A percentile compares a stretch with the other conserved stretches of the same genome.
phyloP scores from a whole-genome alignment of 1,139 yeast species.

The Pneumocystis oryctolagi region DNA sequence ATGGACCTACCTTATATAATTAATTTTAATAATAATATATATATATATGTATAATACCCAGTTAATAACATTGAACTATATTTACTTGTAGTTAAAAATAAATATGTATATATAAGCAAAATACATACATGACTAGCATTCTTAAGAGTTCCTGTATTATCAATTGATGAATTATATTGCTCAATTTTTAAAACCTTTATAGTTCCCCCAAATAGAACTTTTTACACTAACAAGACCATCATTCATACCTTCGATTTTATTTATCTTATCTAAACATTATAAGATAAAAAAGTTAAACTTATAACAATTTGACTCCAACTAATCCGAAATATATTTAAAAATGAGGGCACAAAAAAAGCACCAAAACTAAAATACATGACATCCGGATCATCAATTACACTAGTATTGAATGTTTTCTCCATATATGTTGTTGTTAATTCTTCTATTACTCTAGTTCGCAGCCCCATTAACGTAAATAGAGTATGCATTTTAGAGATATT shows the following conservation, averaged over 20 bases:
- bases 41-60: neutral
- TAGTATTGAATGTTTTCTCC: neutral
- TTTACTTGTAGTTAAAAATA: neutral
- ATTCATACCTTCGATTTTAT: neutral
- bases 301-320: neutral
- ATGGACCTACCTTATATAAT: neutral
- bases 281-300: neutral
- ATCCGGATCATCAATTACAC: neutral
- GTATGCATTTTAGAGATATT: neutral
- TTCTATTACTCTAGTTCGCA: neutral
- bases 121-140: neutral
- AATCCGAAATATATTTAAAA: neutral
- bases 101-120: neutral
- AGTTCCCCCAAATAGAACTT: neutral
- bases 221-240: neutral
- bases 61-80: neutral
- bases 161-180: neutral
- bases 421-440: neutral
- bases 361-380: neutral
- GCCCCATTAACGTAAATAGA: neutral
- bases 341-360: neutral
- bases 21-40: neutral
- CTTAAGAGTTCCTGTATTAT: neutral
- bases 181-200: neutral
- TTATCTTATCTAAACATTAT: neutral